phyloP scores from a whole-genome alignment of 2,329 filamentous ascomycete species.

The Calcarisporium arbuscula region DNA sequence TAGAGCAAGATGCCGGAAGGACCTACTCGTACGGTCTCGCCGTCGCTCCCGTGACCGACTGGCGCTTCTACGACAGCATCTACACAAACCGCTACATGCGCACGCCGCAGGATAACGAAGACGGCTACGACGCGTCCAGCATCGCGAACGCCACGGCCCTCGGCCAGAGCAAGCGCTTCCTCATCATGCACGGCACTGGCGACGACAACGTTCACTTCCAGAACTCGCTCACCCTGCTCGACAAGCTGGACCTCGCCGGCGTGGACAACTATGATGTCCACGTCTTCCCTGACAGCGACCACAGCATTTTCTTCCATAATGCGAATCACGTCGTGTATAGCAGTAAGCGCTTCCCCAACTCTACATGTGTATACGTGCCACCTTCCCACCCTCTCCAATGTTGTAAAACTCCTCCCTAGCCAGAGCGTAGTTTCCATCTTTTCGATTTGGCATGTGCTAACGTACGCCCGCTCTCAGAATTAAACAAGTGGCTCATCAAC shows the following conservation, averaged over 20 bases:
- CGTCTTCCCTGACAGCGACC: constrained; percentile 93
- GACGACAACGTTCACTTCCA: constrained; percentile 99
- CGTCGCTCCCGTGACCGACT: constrained; percentile 96
- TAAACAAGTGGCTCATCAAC: constrained; percentile 89
- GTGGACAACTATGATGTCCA: constrained; percentile 96
- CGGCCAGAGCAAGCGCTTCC: constrained; percentile 71
- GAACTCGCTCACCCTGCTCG: constrained; percentile 81
- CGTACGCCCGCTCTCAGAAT: constrained; percentile 49
- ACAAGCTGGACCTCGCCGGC: constrained; percentile 72
- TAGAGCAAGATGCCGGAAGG: constrained; percentile 81
- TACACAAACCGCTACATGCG: constrained; percentile 98
- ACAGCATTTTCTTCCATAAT: constrained; percentile 91
- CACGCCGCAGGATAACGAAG: constrained; percentile 74
- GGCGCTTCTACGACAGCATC: constrained; percentile 89
- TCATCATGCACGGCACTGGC: constrained; percentile 92
- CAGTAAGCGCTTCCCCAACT: constrained; percentile 56
- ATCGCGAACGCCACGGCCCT: constrained; percentile 72
- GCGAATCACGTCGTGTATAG: constrained; percentile 88
- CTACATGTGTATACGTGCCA: too few relatives aligned
- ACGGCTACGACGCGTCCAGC: constrained; percentile 69
- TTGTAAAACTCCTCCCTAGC: background rate
- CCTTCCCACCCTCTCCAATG: background rate
- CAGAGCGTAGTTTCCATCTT: background rate
- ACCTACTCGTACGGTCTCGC: constrained; percentile 98
- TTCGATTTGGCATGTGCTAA: background rate